Conservation (phyloP, 495 filamentous ascomycete species). For the Neurospora sublineolata region DNA sequence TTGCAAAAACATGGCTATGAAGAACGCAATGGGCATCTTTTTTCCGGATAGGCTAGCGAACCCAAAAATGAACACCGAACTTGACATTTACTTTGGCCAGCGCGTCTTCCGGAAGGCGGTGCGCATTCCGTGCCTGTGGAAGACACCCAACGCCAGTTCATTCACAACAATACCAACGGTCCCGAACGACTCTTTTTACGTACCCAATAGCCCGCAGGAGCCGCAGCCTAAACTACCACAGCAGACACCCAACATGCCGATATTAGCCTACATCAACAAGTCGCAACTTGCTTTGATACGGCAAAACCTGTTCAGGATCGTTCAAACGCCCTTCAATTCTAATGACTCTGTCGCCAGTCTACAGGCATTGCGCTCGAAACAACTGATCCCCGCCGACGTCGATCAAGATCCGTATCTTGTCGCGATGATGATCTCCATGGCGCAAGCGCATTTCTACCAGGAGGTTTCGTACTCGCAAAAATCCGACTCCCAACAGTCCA, state of each 20-base stretch:
- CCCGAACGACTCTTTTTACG: conserved; percentile 9
- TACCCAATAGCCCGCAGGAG: conserved; percentile 3
- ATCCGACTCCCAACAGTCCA: conserved; percentile 8
- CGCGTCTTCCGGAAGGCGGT: conserved; percentile 19
- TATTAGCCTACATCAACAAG: conserved; percentile 33
- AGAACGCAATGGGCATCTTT: conserved; percentile 20
- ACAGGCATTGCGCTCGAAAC: conserved; percentile 26
- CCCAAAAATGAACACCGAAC: conserved; percentile 15
- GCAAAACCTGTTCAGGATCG: conserved; percentile 21
- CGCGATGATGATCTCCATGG: conserved; percentile 33
- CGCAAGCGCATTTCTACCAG: conserved; percentile 32
- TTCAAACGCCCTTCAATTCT: conserved; percentile 13
- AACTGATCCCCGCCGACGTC: conserved; percentile 25
- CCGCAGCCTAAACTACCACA: conserved; percentile 4
- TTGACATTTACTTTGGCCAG: conserved; percentile 28
- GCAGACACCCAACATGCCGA: conserved; percentile 12
- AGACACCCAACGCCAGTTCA: conserved; percentile 14
- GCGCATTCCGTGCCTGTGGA: conserved; percentile 28
- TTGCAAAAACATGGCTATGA: conserved; percentile 22
- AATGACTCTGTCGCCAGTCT: conserved; percentile 27
- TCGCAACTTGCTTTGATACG: conserved; percentile 22
- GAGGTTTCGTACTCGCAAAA: conserved; percentile 1
- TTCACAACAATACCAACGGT: conserved; percentile 28
- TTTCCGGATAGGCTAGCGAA: conserved; percentile 23
- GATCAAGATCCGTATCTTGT: conserved; percentile 34